Percentiles rank a stretch among this genome's conserved stretches.
phyloP scores from a whole-genome alignment of 1,284 basidiomycete genomes.

The Ustilago trichophora region DNA sequence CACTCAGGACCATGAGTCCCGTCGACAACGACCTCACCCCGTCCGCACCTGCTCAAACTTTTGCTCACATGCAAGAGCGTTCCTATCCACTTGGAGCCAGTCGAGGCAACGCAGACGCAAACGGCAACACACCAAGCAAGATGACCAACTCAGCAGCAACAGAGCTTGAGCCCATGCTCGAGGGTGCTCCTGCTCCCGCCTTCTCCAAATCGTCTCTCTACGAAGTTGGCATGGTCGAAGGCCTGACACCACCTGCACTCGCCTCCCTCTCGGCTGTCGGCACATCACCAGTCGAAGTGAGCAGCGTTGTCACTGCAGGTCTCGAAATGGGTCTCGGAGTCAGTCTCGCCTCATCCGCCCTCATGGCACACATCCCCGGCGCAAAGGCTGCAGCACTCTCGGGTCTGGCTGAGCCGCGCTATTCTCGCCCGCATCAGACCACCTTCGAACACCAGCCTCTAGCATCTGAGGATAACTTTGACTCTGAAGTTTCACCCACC shows the following conservation, averaged over 20 bases:
- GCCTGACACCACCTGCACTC: conserved; percentile 37
- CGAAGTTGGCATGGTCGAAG: conserved; percentile 43
- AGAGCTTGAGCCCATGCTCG: conserved; percentile 7
- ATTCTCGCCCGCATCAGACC: conserved; percentile 19
- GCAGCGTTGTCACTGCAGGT: conserved; percentile 53
- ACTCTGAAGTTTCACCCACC: conserved; percentile 3
- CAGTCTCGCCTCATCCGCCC: conserved; percentile 46
- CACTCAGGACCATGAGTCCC: conserved; percentile 5
- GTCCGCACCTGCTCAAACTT: conserved; percentile 27
- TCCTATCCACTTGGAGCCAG: conserved; percentile 18
- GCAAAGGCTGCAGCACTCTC: conserved; percentile 23
- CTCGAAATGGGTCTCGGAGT: conserved; percentile 58
- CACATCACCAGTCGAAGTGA: conserved; percentile 28
- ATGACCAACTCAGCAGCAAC: conserved; percentile 1
- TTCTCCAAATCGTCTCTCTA: conserved; percentile 35
- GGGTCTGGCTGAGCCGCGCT: conserved; percentile 46
- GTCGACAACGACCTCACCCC: conserved; percentile 38
- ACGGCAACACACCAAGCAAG: not conserved
- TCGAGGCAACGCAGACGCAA: conserved; percentile 1
- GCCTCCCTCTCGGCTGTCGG: conserved; percentile 20
- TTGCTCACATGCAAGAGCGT: conserved; percentile 34
- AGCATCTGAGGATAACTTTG: not conserved
- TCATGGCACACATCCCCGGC: conserved; percentile 31
- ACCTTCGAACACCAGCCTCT: conserved; percentile 8
- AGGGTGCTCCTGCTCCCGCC: conserved; percentile 16